Conservation (phyloP, 1,284 basidiomycete species). For the Ceratobasidium sp. region DNA sequence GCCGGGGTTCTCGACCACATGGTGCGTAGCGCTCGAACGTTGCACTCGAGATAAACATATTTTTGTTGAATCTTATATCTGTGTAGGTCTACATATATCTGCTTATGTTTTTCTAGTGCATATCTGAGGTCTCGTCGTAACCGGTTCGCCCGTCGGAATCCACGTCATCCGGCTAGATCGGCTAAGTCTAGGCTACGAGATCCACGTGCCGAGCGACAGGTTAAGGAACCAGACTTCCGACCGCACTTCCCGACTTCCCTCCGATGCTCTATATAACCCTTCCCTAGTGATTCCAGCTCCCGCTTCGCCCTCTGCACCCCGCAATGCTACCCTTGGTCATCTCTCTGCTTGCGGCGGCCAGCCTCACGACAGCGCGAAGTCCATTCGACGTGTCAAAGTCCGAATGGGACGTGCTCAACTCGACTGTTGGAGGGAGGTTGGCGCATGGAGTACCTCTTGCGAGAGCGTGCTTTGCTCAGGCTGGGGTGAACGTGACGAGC, state of each 20-base stretch:
- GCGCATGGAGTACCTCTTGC: conserved; percentile 3
- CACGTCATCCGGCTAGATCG: too few relatives aligned
- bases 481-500: background rate
- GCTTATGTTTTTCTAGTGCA: too few relatives aligned
- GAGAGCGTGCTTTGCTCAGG: conserved; percentile 16
- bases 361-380: background rate
- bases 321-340: conserved; percentile 14
- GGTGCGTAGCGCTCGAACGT: too few relatives aligned
- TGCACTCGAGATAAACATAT: too few relatives aligned
- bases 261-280: background rate
- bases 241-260: background rate
- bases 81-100: too few relatives aligned
- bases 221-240: too few relatives aligned
- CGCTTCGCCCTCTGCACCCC: conserved; percentile 23
- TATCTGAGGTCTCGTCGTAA: too few relatives aligned
- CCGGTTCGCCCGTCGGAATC: too few relatives aligned
- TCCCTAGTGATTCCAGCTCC: background rate
- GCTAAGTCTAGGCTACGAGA: too few relatives aligned
- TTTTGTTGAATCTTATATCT: too few relatives aligned
- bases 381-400: conserved; percentile 4
- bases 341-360: background rate
- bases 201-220: too few relatives aligned
- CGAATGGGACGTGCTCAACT: conserved; percentile 28
- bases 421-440: conserved; percentile 27
- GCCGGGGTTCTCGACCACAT: too few relatives aligned